Percentiles rank a stretch among this genome's conserved stretches.
Conservation (phyloP, 192 early-diverging fungal genomes). For the Thamnidium elegans region DNA sequence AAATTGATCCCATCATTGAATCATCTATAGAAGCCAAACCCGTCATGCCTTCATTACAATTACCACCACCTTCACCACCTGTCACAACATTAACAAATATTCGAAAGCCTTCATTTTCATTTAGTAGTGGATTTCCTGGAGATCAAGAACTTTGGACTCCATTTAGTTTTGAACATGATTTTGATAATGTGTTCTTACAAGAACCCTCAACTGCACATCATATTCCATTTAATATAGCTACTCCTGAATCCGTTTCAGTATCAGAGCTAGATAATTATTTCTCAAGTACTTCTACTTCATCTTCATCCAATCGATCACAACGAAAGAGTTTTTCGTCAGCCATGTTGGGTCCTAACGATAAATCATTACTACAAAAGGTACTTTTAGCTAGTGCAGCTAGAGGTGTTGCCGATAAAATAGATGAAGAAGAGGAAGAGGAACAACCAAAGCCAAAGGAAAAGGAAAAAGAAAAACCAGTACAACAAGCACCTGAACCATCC, state of each 20-base stretch:
- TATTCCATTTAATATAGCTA: conserved; percentile 30
- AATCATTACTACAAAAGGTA: conserved; percentile 29
- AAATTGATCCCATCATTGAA: too few relatives aligned
- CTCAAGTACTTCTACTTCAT: neutral
- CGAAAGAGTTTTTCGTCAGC: conserved; percentile 11
- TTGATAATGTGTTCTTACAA: conserved; percentile 31
- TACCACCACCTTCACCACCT: neutral
- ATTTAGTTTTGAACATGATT: conserved; percentile 39
- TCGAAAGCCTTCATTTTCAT: conserved; percentile 17
- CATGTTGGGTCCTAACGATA: conserved; percentile 14
- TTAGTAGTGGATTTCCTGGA: neutral
- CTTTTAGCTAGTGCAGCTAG: conserved; percentile 27
- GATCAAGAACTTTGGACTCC: conserved; percentile 37
- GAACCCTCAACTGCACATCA: conserved; percentile 10
- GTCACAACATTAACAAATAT: neutral
- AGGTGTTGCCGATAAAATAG: conserved; percentile 8
- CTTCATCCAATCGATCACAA: neutral
- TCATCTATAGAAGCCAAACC: too few relatives aligned
- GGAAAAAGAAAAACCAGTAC: neutral
- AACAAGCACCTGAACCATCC: neutral
- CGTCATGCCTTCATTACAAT: too few relatives aligned
- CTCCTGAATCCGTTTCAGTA: conserved; percentile 37
- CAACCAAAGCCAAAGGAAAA: conserved; percentile 20
- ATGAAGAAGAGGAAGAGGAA: conserved; percentile 24
- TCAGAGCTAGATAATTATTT: conserved; percentile 40